Evolutionary conservation across 1,284 basidiomycete species (phyloP).

Genomic region (Cutaneotrichosporon daszewskae): DNA sequence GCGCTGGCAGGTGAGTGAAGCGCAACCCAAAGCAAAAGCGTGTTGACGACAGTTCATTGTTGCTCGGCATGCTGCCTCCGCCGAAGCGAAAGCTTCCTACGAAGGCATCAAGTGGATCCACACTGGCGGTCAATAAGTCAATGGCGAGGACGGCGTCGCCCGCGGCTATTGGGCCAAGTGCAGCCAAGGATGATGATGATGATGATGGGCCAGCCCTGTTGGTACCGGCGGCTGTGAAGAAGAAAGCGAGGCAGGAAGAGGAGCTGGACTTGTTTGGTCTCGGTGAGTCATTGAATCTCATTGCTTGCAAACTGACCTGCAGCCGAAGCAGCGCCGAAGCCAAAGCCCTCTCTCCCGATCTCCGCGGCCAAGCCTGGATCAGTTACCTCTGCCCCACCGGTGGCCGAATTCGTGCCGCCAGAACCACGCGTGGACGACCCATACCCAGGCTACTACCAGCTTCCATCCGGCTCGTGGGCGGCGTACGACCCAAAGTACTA

Average conservation of each 20-base stretch:
- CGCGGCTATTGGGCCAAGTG: background rate
- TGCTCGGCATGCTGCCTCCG: slow-evolving; percentile 45
- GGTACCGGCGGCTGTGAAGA: slow-evolving; percentile 19
- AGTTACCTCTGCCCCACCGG: slow-evolving; percentile 38
- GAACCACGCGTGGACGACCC: slow-evolving; percentile 67
- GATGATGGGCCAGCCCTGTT: slow-evolving; percentile 14
- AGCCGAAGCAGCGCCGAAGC: slow-evolving; percentile 11
- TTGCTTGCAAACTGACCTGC: background rate
- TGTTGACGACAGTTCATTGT: slow-evolving; percentile 28
- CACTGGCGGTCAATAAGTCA: slow-evolving; percentile 28
- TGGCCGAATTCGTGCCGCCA: slow-evolving; percentile 62
- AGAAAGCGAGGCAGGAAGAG: slow-evolving; percentile 12
- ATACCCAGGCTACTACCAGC: slow-evolving; percentile 82
- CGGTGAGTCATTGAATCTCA: slow-evolving; percentile 20
- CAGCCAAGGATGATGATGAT: slow-evolving; percentile 22
- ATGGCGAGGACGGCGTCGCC: slow-evolving; percentile 20
- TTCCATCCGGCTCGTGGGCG: slow-evolving; percentile 72
- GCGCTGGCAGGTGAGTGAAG: slow-evolving; percentile 10
- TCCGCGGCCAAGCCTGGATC: slow-evolving; percentile 26
- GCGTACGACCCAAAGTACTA: slow-evolving; percentile 73
- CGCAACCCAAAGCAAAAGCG: too few relatives aligned
- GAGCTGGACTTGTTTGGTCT: slow-evolving; percentile 44
- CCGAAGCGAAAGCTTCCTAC: slow-evolving; percentile 42
- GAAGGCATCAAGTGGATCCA: slow-evolving; percentile 10
- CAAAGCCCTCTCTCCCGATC: background rate